A percentile compares a stretch with the other conserved stretches of the same genome.
These are phyloP conservation scores for Isatis tinctoria DNA, from an alignment of 345 rosid genomes.

Conservation along the genomic window DNA sequence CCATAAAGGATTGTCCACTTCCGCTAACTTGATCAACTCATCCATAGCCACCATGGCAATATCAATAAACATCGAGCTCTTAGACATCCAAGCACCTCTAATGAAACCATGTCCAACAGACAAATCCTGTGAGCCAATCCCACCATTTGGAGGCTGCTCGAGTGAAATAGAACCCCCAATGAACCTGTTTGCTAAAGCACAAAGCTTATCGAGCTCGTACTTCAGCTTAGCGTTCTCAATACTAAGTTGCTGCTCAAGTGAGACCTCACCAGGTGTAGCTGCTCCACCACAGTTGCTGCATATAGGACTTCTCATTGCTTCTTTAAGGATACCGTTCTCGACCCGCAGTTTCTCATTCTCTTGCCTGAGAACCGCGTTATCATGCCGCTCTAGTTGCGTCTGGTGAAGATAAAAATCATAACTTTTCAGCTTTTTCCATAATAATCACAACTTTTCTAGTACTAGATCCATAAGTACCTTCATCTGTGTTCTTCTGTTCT, in stretches of 20 bases:
- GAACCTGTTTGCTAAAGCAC: slow-evolving; percentile 24
- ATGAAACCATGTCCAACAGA: slow-evolving; percentile 30
- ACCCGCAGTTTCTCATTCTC: slow-evolving; percentile 63
- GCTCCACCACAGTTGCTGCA: slow-evolving; percentile 72
- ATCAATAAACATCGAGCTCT: slow-evolving; percentile 32
- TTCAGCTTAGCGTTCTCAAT: slow-evolving; percentile 65
- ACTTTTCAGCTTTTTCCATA: background rate
- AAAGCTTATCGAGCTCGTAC: slow-evolving; percentile 47
- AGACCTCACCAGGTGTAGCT: slow-evolving; percentile 36
- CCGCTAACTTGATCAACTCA: slow-evolving; percentile 56
- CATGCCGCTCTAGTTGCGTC: slow-evolving; percentile 77
- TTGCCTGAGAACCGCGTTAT: slow-evolving; percentile 53
- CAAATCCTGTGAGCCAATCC: slow-evolving; percentile 18
- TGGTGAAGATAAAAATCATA: slow-evolving; percentile 23
- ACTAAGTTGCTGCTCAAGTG: slow-evolving; percentile 50
- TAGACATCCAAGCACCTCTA: slow-evolving; percentile 14
- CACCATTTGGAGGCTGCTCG: slow-evolving; percentile 34
- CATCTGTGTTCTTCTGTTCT: slow-evolving; percentile 74
- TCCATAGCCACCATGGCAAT: slow-evolving; percentile 59
- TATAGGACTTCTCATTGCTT: slow-evolving; percentile 40
- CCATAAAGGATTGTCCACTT: slow-evolving; percentile 50
- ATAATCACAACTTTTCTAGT: background rate
- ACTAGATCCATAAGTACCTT: slow-evolving; percentile 37
- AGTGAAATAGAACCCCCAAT: slow-evolving; percentile 46
- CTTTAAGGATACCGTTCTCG: slow-evolving; percentile 53